phyloP scores from a whole-genome alignment of 768 basidiomycete species.

The Mycena latifolia region DNA sequence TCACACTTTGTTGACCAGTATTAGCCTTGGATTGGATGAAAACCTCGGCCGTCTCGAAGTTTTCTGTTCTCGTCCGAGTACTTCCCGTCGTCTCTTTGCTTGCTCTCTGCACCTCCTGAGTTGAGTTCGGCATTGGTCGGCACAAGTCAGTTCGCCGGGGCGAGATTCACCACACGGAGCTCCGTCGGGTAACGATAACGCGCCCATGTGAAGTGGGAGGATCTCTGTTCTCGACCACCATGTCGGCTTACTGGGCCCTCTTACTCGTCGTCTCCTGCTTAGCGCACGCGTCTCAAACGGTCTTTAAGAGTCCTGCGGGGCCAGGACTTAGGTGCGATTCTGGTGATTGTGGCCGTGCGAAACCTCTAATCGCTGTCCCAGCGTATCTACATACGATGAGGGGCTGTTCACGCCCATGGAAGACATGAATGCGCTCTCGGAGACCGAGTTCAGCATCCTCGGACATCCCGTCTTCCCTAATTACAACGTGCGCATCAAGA shows the following conservation, averaged over 20 bases:
- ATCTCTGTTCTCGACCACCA: slow-evolving; percentile 4
- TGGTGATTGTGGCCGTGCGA: background rate
- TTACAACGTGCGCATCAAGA: slow-evolving; percentile 56
- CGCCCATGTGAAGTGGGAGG: too few relatives aligned
- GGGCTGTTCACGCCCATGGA: slow-evolving; percentile 36
- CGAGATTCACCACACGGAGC: background rate
- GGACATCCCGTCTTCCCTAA: slow-evolving; percentile 59
- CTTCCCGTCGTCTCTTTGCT: too few relatives aligned
- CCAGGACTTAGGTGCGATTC: slow-evolving; percentile 1
- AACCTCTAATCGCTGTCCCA: background rate
- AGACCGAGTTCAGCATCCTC: slow-evolving; percentile 51
- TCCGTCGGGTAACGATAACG: background rate
- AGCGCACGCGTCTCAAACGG: slow-evolving; percentile 10
- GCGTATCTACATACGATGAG: slow-evolving; percentile 33
- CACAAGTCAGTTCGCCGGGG: background rate
- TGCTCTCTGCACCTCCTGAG: too few relatives aligned
- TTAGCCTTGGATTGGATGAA: too few relatives aligned
- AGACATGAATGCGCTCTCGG: slow-evolving; percentile 39
- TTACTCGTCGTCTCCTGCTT: background rate
- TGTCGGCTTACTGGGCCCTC: slow-evolving; percentile 7
- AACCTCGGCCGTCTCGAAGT: too few relatives aligned
- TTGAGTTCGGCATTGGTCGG: background rate
- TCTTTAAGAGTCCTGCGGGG: background rate
- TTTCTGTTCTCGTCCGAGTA: too few relatives aligned
- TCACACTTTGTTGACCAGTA: too few relatives aligned